A percentile compares a stretch with the other conserved stretches of the same genome.
phyloP scores from a whole-genome alignment of 1,284 basidiomycete genomes.

The Abortiporus biennis region DNA sequence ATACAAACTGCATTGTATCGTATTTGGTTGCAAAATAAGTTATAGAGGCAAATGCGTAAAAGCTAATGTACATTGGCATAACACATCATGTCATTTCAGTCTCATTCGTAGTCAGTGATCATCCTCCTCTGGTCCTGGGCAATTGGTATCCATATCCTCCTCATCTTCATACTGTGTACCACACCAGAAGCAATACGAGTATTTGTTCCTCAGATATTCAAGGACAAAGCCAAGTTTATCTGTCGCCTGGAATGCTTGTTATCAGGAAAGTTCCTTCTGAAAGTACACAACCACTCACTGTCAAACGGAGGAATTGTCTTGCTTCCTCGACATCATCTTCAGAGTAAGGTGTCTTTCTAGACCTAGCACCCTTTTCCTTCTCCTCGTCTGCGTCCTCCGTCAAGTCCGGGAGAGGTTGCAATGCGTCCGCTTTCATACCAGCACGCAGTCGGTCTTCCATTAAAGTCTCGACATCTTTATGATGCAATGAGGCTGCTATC shows the following conservation, averaged over 20 bases:
- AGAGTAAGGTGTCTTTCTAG: conserved; percentile 32
- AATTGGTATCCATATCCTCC: conserved; percentile 58
- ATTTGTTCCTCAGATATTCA: conserved; percentile 63
- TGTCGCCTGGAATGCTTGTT: conserved; percentile 41
- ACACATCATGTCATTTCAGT: neutral
- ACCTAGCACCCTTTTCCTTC: conserved; percentile 17
- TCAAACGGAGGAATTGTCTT: conserved; percentile 57
- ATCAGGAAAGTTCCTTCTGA: neutral
- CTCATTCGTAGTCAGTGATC: conserved; percentile 40
- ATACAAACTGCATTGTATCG: too few relatives aligned
- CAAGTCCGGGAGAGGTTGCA: conserved; percentile 40
- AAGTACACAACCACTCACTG: conserved; percentile 35
- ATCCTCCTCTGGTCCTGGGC: conserved; percentile 74
- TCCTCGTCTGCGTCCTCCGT: conserved; percentile 28
- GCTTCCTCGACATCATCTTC: conserved; percentile 60
- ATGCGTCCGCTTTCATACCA: conserved; percentile 66
- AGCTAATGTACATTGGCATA: neutral
- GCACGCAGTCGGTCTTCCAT: conserved; percentile 48
- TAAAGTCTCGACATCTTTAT: conserved; percentile 16
- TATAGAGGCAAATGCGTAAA: too few relatives aligned
- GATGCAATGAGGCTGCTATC: conserved; percentile 19
- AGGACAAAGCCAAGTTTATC: conserved; percentile 66
- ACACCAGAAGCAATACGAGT: conserved; percentile 85
- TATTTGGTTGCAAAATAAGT: too few relatives aligned
- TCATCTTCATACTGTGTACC: conserved; percentile 64